Evolutionary conservation across 345 rosid genomes (phyloP).

Genomic region (Murraya paniculata): DNA sequence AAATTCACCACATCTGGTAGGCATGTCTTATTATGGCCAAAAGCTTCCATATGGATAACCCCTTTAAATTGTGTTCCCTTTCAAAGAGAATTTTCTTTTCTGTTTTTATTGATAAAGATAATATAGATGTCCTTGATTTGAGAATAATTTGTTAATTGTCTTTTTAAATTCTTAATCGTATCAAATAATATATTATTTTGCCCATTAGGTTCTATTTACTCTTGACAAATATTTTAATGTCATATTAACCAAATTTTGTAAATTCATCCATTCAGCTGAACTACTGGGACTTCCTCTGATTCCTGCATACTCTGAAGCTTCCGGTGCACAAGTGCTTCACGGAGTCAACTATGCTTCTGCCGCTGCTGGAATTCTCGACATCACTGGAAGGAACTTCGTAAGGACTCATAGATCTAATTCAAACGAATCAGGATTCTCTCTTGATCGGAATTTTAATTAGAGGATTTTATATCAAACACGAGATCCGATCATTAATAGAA

Average conservation of each 20-base stretch:
- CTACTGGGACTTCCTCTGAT: constrained; percentile 77
- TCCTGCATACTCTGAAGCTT: constrained; percentile 78
- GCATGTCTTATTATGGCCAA: neutral
- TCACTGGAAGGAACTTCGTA: constrained; percentile 91
- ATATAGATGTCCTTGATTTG: too few species aligned
- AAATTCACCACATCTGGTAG: neutral
- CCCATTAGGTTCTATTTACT: neutral
- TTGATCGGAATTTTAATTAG: neutral
- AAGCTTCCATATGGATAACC: neutral
- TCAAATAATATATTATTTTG: neutral
- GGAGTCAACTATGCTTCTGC: constrained; percentile 98
- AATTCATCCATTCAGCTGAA: constrained; percentile 52
- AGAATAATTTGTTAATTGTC: too few species aligned
- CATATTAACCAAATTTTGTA: neutral
- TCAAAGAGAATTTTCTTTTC: neutral
- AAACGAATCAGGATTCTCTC: neutral
- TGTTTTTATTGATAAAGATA: too few species aligned
- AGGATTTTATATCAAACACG: neutral
- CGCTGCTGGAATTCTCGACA: constrained; percentile 90
- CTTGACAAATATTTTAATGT: too few species aligned
- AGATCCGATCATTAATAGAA: neutral
- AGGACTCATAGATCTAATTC: constrained; percentile 12
- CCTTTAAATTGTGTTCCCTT: neutral
- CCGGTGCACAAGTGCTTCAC: constrained; percentile 69
- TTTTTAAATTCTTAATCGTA: too few species aligned